phyloP scores from a whole-genome alignment of 2,329 filamentous ascomycete genomes.

The Sporothrix brunneoviolacea region DNA sequence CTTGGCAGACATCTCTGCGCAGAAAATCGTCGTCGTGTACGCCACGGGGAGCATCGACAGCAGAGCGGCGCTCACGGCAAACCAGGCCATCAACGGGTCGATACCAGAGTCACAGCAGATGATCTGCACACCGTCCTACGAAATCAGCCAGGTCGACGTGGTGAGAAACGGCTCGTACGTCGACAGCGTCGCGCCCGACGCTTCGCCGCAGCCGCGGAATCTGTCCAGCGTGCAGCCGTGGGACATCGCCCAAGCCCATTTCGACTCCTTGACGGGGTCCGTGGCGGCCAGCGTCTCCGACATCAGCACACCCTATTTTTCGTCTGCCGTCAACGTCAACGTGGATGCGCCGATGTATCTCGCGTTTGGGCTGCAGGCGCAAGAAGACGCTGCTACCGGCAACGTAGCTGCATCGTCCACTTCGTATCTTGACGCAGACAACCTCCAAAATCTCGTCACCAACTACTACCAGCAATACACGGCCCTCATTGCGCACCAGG shows the following conservation, averaged over 20 bases:
- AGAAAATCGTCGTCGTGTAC: constrained; percentile 22
- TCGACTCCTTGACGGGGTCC: constrained; percentile 18
- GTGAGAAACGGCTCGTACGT: constrained; percentile 21
- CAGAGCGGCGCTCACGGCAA: too few relatives aligned
- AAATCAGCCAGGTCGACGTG: constrained; percentile 20
- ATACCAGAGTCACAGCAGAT: constrained; percentile 23
- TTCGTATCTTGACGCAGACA: constrained; percentile 21
- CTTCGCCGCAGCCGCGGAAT: constrained; percentile 4
- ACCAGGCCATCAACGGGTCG: constrained; percentile 17
- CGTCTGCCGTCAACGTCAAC: constrained; percentile 20
- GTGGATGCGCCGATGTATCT: constrained; percentile 29
- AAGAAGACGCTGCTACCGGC: constrained; percentile 16
- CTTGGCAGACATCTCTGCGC: too few relatives aligned
- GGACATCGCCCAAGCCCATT: constrained; percentile 23
- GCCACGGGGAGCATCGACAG: constrained; percentile 20
- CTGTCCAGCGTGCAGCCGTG: constrained; percentile 21
- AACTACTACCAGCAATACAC: constrained; percentile 31
- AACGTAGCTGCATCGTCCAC: constrained; percentile 20
- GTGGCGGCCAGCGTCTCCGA: constrained; percentile 12
- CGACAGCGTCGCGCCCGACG: constrained; percentile 15
- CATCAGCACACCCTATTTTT: constrained; percentile 22
- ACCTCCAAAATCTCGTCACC: constrained; percentile 23
- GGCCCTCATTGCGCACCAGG: constrained; percentile 27
- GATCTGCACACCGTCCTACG: constrained; percentile 24
- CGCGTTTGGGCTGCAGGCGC: constrained; percentile 24